phyloP scores from a whole-genome alignment of 2,329 filamentous ascomycete genomes.

The Polychaeton citri region DNA sequence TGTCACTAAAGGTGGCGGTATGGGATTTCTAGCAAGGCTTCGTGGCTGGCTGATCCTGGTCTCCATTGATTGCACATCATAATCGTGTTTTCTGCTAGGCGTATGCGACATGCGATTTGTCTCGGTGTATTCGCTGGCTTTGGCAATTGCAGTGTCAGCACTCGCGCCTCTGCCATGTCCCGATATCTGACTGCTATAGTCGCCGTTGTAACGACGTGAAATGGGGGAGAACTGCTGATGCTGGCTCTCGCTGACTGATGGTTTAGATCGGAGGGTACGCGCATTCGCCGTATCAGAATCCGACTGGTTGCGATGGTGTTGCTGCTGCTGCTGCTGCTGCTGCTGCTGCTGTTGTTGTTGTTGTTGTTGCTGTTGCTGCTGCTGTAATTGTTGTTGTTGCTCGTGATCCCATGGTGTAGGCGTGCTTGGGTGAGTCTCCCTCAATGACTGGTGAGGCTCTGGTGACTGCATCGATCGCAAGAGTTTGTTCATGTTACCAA shows the following conservation, averaged over 20 bases:
- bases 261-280: conserved; percentile 4
- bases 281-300: conserved; percentile 2
- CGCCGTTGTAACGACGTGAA: conserved; percentile 7
- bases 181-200: conserved; percentile 9
- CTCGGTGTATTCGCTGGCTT: conserved; percentile 69
- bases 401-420: conserved; percentile 56
- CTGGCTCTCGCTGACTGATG: neutral
- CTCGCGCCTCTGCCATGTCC: conserved; percentile 67
- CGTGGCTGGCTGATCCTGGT: conserved; percentile 65
- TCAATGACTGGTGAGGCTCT: conserved; percentile 13
- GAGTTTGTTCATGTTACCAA: conserved; percentile 84
- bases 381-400: too few relatives aligned
- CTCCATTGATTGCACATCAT: conserved; percentile 94
- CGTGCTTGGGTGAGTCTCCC: conserved; percentile 39
- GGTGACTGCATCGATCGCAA: conserved; percentile 60
- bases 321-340: neutral
- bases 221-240: conserved; percentile 4
- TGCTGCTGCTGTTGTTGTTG: neutral
- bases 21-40: conserved; percentile 61
- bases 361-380: neutral
- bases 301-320: neutral
- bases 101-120: conserved; percentile 44
- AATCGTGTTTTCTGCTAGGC: conserved; percentile 67
- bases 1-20: conserved; percentile 81
- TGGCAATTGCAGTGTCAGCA: conserved; percentile 57